Conservation (phyloP, 2,329 filamentous ascomycete species). For the Aspergillus phoenicis region DNA sequence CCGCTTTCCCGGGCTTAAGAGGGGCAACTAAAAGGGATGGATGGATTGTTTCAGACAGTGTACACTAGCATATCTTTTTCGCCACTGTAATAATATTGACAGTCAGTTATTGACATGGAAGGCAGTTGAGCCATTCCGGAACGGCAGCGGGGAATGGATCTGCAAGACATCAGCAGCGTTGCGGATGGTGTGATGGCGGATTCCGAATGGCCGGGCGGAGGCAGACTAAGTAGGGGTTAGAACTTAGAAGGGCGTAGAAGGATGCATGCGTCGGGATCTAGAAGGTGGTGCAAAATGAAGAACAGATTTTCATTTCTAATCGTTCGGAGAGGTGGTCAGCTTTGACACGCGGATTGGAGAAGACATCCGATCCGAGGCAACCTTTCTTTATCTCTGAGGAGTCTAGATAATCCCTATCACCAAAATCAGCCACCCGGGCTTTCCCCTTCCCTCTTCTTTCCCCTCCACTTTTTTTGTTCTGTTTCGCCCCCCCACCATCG, state of each 20-base stretch:
- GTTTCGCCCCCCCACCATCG: conserved; percentile 4
- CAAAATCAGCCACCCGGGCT: background rate
- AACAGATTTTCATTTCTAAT: background rate
- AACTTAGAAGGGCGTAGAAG: background rate
- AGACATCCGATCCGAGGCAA: background rate
- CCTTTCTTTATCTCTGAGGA: background rate
- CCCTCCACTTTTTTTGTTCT: conserved; percentile 9
- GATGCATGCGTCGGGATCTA: background rate
- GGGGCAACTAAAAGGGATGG: background rate
- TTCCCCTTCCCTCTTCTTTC: background rate
- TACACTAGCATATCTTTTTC: background rate
- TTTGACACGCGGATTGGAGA: background rate
- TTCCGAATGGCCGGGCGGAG: background rate
- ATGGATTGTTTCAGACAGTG: background rate
- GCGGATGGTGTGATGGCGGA: conserved; percentile 5
- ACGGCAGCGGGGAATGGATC: conserved; percentile 4
- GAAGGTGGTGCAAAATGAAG: background rate
- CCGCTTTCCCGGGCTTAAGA: conserved; percentile 44
- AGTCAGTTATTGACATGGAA: background rate
- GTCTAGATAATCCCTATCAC: background rate
- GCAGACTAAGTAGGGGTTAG: background rate
- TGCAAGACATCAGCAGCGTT: conserved; percentile 3
- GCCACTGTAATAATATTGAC: conserved; percentile 1
- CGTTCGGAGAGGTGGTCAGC: background rate
- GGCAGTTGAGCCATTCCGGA: background rate